These are phyloP conservation scores for Mortierella sp. DNA, from an alignment of 371 early-diverging fungal species.

Conservation along the genomic window DNA sequence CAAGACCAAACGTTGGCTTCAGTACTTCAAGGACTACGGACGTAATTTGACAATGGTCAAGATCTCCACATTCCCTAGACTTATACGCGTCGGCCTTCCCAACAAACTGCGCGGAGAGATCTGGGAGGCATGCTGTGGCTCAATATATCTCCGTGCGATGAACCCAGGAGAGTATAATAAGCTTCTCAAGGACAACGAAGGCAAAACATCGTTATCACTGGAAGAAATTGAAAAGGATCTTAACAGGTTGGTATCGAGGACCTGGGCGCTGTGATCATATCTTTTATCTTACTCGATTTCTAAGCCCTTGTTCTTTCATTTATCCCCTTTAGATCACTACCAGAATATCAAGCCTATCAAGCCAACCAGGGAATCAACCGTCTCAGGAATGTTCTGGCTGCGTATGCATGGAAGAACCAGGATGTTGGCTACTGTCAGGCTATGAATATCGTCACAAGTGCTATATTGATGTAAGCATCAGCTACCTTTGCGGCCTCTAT, in stretches of 20 bases:
- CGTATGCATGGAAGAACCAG: conserved; percentile 86
- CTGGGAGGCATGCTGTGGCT: conserved; percentile 95
- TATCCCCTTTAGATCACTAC: conserved; percentile 68
- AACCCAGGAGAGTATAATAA: conserved; percentile 85
- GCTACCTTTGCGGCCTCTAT: too few species aligned
- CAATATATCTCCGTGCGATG: conserved; percentile 87
- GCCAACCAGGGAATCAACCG: conserved; percentile 89
- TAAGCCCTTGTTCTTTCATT: not conserved
- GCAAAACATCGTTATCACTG: conserved; percentile 74
- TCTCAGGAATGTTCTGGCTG: conserved; percentile 88
- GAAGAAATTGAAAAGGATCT: conserved; percentile 99
- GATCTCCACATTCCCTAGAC: conserved; percentile 84
- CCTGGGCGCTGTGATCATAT: too few species aligned
- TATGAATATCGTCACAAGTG: conserved; percentile 97
- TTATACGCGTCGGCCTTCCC: conserved; percentile 93
- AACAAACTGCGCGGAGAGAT: conserved; percentile 93
- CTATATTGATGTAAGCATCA: conserved; percentile 80
- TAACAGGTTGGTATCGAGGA: conserved; percentile 70
- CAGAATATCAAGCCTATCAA: conserved; percentile 95
- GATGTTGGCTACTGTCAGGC: conserved; percentile 99
- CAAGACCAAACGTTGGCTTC: conserved; percentile 70
- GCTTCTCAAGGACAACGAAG: conserved; percentile 74
- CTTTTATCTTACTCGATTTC: too few species aligned
- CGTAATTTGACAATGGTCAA: conserved; percentile 89
- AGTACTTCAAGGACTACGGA: conserved; percentile 76